These are phyloP conservation scores for Aspergillus sp. DNA, from an alignment of 2,329 filamentous ascomycete species.

Conservation along the genomic window DNA sequence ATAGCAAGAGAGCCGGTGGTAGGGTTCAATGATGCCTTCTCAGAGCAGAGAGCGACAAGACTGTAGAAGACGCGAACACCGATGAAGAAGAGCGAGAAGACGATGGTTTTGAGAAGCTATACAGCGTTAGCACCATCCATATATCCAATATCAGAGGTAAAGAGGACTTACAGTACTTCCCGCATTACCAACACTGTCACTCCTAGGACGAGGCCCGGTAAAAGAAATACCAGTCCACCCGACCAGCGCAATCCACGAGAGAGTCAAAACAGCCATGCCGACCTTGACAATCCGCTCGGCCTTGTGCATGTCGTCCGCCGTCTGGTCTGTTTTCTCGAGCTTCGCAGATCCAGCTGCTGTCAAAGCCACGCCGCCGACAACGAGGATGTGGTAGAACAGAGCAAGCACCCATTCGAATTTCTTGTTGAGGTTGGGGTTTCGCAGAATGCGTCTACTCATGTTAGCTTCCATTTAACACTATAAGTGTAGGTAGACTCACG, in stretches of 20 bases:
- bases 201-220: background rate
- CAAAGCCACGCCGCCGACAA: conserved; percentile 10
- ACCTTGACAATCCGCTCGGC: conserved; percentile 8
- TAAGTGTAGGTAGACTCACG: conserved; percentile 19
- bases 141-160: background rate
- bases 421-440: conserved; percentile 4
- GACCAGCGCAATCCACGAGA: conserved; percentile 8
- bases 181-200: background rate
- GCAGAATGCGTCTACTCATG: conserved; percentile 13
- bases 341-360: conserved; percentile 9
- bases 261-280: conserved; percentile 8
- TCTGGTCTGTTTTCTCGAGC: conserved; percentile 6
- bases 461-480: no score
- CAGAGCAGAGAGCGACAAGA: conserved; percentile 14
- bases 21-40: conserved; percentile 14
- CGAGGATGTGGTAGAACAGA: conserved; percentile 10
- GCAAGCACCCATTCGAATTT: conserved; percentile 1
- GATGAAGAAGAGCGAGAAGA: conserved; percentile 13
- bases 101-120: conserved; percentile 9
- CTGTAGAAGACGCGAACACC: conserved; percentile 22
- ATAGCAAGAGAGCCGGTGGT: conserved; percentile 15
- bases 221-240: conserved; percentile 6
- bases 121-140: background rate
- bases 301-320: conserved; percentile 4
- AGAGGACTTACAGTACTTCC: background rate